These are phyloP conservation scores for Salix koriyanagi DNA, from an alignment of 345 rosid genomes.

Conservation along the genomic window DNA sequence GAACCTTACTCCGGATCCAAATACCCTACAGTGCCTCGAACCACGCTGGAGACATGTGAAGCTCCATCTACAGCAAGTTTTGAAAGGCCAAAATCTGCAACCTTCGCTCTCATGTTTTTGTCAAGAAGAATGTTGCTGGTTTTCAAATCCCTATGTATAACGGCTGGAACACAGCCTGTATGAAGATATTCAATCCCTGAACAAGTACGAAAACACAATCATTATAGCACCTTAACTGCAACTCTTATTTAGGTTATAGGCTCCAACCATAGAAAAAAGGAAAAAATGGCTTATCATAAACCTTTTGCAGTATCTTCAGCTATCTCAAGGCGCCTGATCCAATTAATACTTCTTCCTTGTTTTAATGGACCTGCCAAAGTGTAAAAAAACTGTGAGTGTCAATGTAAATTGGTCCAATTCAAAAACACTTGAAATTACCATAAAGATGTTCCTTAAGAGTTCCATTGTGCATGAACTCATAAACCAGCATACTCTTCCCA, in stretches of 20 bases:
- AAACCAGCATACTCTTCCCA: slow-evolving; percentile 77
- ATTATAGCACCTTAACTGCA: slow-evolving; percentile 6
- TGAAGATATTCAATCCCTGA: slow-evolving; percentile 97
- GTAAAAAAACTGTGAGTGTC: slow-evolving; percentile 1
- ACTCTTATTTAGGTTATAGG: not conserved
- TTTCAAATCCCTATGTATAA: slow-evolving; percentile 94
- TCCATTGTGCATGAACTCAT: slow-evolving; percentile 96
- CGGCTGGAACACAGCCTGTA: slow-evolving; percentile 90
- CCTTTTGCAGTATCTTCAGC: slow-evolving; percentile 99
- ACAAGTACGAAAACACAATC: slow-evolving; percentile 10
- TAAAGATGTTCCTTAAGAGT: slow-evolving; percentile 97
- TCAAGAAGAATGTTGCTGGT: slow-evolving; percentile 94
- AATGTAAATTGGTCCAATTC: not conserved
- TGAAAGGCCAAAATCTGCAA: slow-evolving; percentile 94
- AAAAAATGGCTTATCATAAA: slow-evolving; percentile 3
- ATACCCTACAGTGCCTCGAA: slow-evolving; percentile 98
- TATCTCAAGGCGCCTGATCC: slow-evolving; percentile 94
- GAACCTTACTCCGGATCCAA: slow-evolving; percentile 91
- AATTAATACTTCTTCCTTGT: slow-evolving; percentile 53
- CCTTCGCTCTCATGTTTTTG: slow-evolving; percentile 83
- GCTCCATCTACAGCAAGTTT: slow-evolving; percentile 81
- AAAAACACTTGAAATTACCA: slow-evolving; percentile 42
- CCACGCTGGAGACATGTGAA: slow-evolving; percentile 96
- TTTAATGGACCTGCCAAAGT: slow-evolving; percentile 52
- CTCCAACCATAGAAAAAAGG: not conserved